Percentiles rank a stretch among this genome's conserved stretches.
Evolutionary conservation across 306 rosid genomes (phyloP).

Genomic region (Vachellia pachyceras): DNA sequence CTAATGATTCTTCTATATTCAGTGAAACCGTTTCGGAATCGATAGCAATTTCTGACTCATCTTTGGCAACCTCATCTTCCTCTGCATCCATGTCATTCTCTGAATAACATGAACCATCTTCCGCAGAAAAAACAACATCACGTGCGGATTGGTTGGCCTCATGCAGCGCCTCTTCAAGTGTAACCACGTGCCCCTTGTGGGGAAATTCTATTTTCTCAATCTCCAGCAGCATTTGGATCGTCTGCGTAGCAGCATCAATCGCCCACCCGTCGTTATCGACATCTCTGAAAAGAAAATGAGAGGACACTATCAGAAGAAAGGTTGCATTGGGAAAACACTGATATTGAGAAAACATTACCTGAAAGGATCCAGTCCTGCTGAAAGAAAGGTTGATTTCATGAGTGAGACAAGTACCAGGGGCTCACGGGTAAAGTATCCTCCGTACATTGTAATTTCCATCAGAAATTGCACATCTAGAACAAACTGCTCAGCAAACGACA

Average conservation of each 20-base stretch:
- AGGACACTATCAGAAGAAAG: slow-evolving; percentile 2
- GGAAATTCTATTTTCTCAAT: slow-evolving; percentile 52
- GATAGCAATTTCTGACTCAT: slow-evolving; percentile 34
- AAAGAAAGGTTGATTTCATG: slow-evolving; percentile 64
- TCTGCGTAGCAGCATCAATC: slow-evolving; percentile 50
- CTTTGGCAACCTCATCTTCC: slow-evolving; percentile 37
- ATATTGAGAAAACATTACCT: slow-evolving; percentile 48
- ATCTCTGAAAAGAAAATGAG: slow-evolving; percentile 48
- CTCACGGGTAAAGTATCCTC: slow-evolving; percentile 67
- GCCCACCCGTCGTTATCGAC: slow-evolving; percentile 54
- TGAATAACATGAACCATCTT: slow-evolving; percentile 36
- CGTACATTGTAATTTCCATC: slow-evolving; percentile 64
- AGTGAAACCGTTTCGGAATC: slow-evolving; percentile 37
- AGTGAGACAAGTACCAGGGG: slow-evolving; percentile 58
- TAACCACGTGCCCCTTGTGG: slow-evolving; percentile 24
- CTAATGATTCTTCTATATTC: slow-evolving; percentile 32
- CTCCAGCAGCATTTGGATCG: slow-evolving; percentile 63
- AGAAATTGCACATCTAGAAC: slow-evolving; percentile 75
- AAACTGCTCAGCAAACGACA: slow-evolving; percentile 48
- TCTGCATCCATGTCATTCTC: slow-evolving; percentile 29
- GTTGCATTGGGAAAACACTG: slow-evolving; percentile 12
- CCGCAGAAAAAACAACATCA: slow-evolving; percentile 29
- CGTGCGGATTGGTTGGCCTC: slow-evolving; percentile 36
- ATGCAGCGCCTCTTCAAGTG: slow-evolving; percentile 38
- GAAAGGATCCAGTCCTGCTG: slow-evolving; percentile 62